Evolutionary conservation across 345 rosid genomes (phyloP).

Genomic region (Pugionium dolabratum): DNA sequence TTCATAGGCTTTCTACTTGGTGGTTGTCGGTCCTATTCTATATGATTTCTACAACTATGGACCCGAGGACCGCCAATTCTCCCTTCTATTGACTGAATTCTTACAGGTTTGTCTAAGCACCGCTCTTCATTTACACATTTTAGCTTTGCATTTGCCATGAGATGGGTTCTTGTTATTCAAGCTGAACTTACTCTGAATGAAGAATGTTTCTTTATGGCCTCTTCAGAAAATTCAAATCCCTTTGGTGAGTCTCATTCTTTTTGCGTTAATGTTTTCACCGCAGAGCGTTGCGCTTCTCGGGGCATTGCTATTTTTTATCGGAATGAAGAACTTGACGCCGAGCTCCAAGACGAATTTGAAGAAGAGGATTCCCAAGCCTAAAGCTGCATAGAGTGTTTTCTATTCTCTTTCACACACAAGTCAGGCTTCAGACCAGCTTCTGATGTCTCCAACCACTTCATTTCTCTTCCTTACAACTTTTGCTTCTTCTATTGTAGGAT

Average conservation of each 20-base stretch:
- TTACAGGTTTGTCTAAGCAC: conserved; percentile 52
- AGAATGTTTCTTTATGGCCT: conserved; percentile 1
- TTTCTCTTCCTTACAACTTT: conserved; percentile 4
- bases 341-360: conserved; percentile 46
- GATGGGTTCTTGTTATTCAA: conserved; percentile 8
- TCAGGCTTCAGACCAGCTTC: conserved; percentile 30
- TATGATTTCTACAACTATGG: conserved; percentile 82
- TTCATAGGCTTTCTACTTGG: conserved; percentile 64
- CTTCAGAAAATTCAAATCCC: neutral
- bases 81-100: conserved; percentile 56
- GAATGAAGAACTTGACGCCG: conserved; percentile 70
- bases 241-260: neutral
- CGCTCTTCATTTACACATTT: neutral
- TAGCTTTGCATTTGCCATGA: neutral
- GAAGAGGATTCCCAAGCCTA: conserved; percentile 61
- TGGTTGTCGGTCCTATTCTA: conserved; percentile 55
- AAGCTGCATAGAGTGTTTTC: conserved; percentile 49
- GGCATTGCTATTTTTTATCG: conserved; percentile 76
- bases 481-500: conserved; percentile 19
- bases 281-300: conserved; percentile 82
- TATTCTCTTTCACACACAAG: conserved; percentile 14
- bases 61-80: conserved; percentile 45
- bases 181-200: neutral
- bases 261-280: conserved; percentile 9
- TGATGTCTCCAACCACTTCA: conserved; percentile 3